These are phyloP conservation scores for Aspergillus carbonarius DNA, from an alignment of 2,329 filamentous ascomycete species.

Conservation along the genomic window DNA sequence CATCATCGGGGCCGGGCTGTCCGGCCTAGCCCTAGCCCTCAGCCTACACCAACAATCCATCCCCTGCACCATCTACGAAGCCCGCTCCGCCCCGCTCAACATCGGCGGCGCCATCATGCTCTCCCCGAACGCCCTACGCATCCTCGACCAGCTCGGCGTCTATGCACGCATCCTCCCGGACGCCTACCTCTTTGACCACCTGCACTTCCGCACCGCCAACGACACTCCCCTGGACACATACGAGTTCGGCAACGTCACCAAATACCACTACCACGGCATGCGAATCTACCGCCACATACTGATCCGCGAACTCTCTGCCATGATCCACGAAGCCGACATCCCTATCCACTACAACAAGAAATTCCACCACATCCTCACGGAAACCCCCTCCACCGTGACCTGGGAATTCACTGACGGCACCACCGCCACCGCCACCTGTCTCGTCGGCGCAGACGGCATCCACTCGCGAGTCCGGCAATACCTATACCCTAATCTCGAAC, in stretches of 20 bases:
- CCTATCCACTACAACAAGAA: slow-evolving; percentile 50
- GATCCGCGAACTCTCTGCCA: slow-evolving; percentile 49
- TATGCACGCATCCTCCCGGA: slow-evolving; percentile 47
- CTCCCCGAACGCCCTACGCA: slow-evolving; percentile 57
- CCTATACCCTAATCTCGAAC: slow-evolving; percentile 50
- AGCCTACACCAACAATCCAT: slow-evolving; percentile 55
- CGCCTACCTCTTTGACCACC: slow-evolving; percentile 53
- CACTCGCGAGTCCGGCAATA: slow-evolving; percentile 56
- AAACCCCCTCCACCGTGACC: slow-evolving; percentile 43
- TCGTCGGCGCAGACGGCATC: slow-evolving; percentile 62
- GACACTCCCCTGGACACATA: slow-evolving; percentile 39
- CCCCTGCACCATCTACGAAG: slow-evolving; percentile 53
- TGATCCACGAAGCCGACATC: slow-evolving; percentile 40
- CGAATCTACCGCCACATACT: slow-evolving; percentile 56
- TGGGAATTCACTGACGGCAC: slow-evolving; percentile 52
- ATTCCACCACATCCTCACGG: slow-evolving; percentile 46
- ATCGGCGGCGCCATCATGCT: slow-evolving; percentile 60
- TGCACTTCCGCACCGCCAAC: slow-evolving; percentile 47
- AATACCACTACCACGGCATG: slow-evolving; percentile 55
- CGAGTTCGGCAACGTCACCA: slow-evolving; percentile 49
- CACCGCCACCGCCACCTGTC: slow-evolving; percentile 39
- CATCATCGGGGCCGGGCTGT: slow-evolving; percentile 51
- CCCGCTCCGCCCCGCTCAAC: slow-evolving; percentile 45
- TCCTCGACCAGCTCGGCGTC: slow-evolving; percentile 53
- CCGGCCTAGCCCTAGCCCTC: slow-evolving; percentile 57